These are phyloP conservation scores for Cicer cuneatum DNA, from an alignment of 306 rosid genomes.

Conservation along the genomic window DNA sequence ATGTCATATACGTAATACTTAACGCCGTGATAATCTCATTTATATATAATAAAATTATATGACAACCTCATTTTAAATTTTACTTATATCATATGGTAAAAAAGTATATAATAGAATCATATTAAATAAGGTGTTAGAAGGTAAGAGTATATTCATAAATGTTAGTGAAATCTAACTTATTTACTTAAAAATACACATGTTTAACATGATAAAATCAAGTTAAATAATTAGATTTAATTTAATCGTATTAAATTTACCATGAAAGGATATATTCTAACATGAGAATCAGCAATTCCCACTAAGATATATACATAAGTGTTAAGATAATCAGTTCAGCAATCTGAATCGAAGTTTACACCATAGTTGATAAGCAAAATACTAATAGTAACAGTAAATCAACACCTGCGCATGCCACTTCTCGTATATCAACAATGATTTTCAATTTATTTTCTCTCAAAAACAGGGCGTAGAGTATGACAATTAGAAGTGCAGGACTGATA, in stretches of 20 bases:
- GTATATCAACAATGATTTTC: neutral
- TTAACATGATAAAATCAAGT: too few relatives aligned
- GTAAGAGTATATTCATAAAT: too few relatives aligned
- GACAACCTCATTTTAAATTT: too few relatives aligned
- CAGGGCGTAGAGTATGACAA: neutral
- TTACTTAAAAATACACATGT: too few relatives aligned
- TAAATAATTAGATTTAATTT: too few relatives aligned
- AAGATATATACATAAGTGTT: neutral
- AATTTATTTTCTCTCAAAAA: neutral
- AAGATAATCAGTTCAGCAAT: constrained; percentile 11
- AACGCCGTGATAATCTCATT: too few relatives aligned
- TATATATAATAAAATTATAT: too few relatives aligned
- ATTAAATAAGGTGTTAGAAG: too few relatives aligned
- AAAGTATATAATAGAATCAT: too few relatives aligned
- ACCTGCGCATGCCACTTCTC: neutral
- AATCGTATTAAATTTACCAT: neutral
- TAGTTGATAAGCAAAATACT: constrained; percentile 1
- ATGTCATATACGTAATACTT: too few relatives aligned
- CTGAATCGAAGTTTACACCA: neutral
- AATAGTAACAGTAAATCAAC: neutral
- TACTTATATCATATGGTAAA: too few relatives aligned
- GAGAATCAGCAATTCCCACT: neutral
- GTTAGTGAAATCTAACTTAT: too few relatives aligned
- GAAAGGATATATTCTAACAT: neutral
- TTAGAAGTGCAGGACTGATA: neutral